Evolutionary conservation across 2,329 filamentous ascomycete genomes (phyloP), one percentile per base, ranked within the genome.

Genomic region (Didymella sp.): DNA sequence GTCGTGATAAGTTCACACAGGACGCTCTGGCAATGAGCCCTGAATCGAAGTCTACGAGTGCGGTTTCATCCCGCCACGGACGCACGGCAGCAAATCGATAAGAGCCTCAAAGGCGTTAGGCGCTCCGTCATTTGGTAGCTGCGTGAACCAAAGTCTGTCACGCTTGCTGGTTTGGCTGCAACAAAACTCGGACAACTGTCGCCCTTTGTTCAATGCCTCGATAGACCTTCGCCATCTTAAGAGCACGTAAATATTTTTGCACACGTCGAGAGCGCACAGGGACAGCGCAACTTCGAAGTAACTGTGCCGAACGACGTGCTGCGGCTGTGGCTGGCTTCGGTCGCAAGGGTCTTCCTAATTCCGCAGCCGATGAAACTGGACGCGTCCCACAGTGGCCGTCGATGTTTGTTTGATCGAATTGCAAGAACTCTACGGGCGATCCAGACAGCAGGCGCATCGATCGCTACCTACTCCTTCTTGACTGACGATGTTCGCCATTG

Each of bases 51-150:
- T 30, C 48, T 35, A 37, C 33, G 56, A 24, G 51, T 42, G 45
- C 33, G 43, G 58, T 61, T 61, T 58, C 58, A 61, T 59, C 43
- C 58, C 57, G 52, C 60, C 49, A 49, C 57, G 31, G 52, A 51
- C 37, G 28, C 46, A 57, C 58, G 48, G 56, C 54, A 50, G 57
- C 53, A 64, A 57, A 67, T 66, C 62, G 62, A 67, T 66, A 61
- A 66, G 55, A 61, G 63, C 60, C 62, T 61, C 62, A 60, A 38
- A 31, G 22, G 42, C 55, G 58, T 57, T 60, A 54, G 50, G 33
- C 44, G 15, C 48, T 50, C 48, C 54, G 54, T 52, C 54, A 52
- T 57, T 28, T 25, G 38, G 42, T 27, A 48, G 54, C 31, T 47
- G 48, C 48, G 25, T 51, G 37, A 47, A 41, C 48, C 43, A 47